Percentiles rank a stretch among this genome's conserved stretches.
Evolutionary conservation across 2,329 filamentous ascomycete genomes (phyloP).

Genomic region (Talaromyces sp.): DNA sequence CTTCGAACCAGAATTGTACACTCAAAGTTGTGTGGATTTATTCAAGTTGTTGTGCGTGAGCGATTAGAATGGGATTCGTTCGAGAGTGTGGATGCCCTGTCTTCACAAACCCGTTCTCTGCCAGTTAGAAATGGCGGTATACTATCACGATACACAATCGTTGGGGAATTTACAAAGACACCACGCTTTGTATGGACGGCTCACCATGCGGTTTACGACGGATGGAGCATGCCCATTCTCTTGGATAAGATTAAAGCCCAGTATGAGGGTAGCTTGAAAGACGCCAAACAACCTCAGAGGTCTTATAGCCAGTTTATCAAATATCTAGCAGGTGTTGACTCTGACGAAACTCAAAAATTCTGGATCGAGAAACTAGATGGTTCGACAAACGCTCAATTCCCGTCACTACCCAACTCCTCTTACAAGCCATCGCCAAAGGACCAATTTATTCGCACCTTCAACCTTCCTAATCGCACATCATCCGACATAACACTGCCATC

Average conservation of each 20-base stretch:
- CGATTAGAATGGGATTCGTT: conserved; percentile 17
- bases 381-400: conserved; percentile 7
- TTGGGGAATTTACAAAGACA: background rate
- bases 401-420: conserved; percentile 11
- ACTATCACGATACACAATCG: conserved; percentile 13
- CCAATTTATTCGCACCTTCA: conserved; percentile 5
- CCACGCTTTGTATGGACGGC: conserved; percentile 34
- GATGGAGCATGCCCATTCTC: conserved; percentile 23
- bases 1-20: conserved; percentile 38
- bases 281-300: background rate
- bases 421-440: conserved; percentile 12
- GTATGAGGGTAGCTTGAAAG: conserved; percentile 4
- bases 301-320: conserved; percentile 12
- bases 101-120: conserved; percentile 5
- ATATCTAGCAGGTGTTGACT: conserved; percentile 12
- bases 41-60: conserved; percentile 26
- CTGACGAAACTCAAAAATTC: conserved; percentile 19
- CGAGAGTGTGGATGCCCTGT: conserved; percentile 8
- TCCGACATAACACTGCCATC: conserved; percentile 23
- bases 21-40: conserved; percentile 18
- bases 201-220: conserved; percentile 44
- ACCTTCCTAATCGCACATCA: conserved; percentile 3
- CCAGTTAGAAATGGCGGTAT: conserved; percentile 11
- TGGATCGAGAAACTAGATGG: conserved; percentile 16
- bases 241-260: conserved; percentile 13